Conservation (phyloP, 2,329 filamentous ascomycete species). For the Penicillium italicum region DNA sequence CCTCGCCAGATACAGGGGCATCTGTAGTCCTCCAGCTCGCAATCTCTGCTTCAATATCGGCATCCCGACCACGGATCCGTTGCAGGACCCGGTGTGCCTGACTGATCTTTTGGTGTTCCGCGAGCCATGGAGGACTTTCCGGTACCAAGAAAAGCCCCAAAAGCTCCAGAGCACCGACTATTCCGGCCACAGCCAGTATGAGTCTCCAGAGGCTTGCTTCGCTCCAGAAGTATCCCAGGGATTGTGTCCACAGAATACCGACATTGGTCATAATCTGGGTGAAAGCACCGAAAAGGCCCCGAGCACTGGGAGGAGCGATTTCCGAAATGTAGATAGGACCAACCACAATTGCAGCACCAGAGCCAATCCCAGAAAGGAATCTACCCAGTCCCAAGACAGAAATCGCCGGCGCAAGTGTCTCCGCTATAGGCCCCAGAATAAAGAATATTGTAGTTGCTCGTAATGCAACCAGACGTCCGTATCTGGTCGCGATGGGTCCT, state of each 20-base stretch:
- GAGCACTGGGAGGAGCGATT: slow-evolving; percentile 69
- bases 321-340: slow-evolving; percentile 95
- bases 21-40: slow-evolving; percentile 51
- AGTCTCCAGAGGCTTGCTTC: slow-evolving; percentile 75
- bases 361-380: slow-evolving; percentile 75
- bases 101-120: slow-evolving; percentile 58
- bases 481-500: slow-evolving; percentile 72
- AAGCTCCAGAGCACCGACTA: slow-evolving; percentile 64
- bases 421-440: slow-evolving; percentile 68
- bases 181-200: slow-evolving; percentile 70
- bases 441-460: slow-evolving; percentile 74
- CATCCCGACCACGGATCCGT: slow-evolving; percentile 67
- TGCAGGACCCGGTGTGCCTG: slow-evolving; percentile 67
- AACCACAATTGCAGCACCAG: slow-evolving; percentile 85
- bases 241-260: slow-evolving; percentile 79
- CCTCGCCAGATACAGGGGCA: slow-evolving; percentile 52
- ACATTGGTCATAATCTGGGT: slow-evolving; percentile 93
- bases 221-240: slow-evolving; percentile 83
- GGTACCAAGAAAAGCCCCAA: slow-evolving; percentile 71
- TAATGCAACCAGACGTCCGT: slow-evolving; percentile 74
- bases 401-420: slow-evolving; percentile 68
- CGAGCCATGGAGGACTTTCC: slow-evolving; percentile 86
- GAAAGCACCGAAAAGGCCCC: slow-evolving; percentile 73
- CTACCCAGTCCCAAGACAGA: slow-evolving; percentile 68
- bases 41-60: slow-evolving; percentile 71